Base-by-base conservation (phyloP, 148 eudicot genomes). In the Fagopyrum esculentum region DNA sequence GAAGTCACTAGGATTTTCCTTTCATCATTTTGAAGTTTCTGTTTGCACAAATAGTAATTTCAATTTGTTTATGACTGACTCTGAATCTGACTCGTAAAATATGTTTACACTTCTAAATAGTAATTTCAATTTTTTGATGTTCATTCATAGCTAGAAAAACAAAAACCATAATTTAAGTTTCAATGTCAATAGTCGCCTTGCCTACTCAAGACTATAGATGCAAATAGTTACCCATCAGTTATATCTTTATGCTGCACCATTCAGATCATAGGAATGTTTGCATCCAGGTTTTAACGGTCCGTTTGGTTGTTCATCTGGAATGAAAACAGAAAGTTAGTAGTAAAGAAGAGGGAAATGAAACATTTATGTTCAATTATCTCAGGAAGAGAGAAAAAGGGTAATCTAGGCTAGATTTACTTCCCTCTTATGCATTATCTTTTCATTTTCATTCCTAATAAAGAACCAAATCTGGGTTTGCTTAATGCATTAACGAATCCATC, bases 141-240 rank as follows among this genome's bases (percentile, higher is more conserved):
- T 17, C 64, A 57, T 19, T 57, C 64, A 57, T 57, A 57, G 64
- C 64, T 57, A 19, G 64, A 57, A 57, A 19, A 17, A 57, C 19
- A n/a, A 55, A 55, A 55, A 16, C 6, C 59, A 55, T 55, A 55
- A 54, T 12, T 4, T 9, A 10, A 29, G 44, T 30, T 29, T 63
- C 6, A 11, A 30, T 29, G 26, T 13, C 43, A 61, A 29, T 61
- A 61, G 43, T 9, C 7, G 43, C 40, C 40, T 35, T 35, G 40
- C 40, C 40, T 35, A 35, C 40, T 61, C 13, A 26, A 61, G 11
- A 9, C 43, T 61, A 26, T 8, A 19, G 63, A 19, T 35, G 40
- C 64, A 59, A 30, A 63, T 63, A 63, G 69, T 63, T 63, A 30
- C 40, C 45, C 5, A 6, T 12, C 6, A 29, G 69, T 8, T 9